Base-by-base conservation (phyloP, 2,329 filamentous ascomycete genomes). In the Neonectria punicea region DNA sequence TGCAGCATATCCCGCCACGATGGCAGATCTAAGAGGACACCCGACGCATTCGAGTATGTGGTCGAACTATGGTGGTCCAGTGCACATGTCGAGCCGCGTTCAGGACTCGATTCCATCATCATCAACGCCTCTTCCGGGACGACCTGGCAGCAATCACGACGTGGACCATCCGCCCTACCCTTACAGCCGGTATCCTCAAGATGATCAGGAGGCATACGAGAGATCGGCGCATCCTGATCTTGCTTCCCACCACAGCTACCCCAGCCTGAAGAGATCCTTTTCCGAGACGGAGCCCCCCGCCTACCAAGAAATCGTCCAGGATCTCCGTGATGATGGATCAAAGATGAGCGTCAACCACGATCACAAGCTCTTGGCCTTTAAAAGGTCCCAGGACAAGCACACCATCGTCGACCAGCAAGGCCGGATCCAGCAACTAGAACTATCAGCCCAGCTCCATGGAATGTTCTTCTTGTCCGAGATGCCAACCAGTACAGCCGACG, bases 381-480 rank as follows among this genome's bases (percentile, higher is more conserved):
- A 85, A 71, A 83, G 84, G 61, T 80, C 82, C 9, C 84, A 85
- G 69, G 87, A 89, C 75, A 89, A 89, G 80, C 81, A 86, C 78
- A 88, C 86, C 44, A 84, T 89, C 53, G 82, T 89, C 64, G 87
- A 89, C 73, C 82, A 84, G 68, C 86, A 88, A 74, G 86, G 86
- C 47, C 84, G 85, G 47, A 84, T 89, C 69, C 86, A 88, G 74
- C 85, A 88, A 70, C 82, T 89, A n/a, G 87, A 89, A 69, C 79
- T 89, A 41, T 86, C 86, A 8, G 92, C 92, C 16, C 92, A 95
- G 80, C 88, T 95, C 32, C 92, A 94, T 76, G 92, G 92, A 82
- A 94, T 95, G 92, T 95, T 95, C 82, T 95, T 95, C 78, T 84
- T 95, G 34, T 93, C 92, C 32, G 92, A 95, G 77, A 92, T 92